A percentile compares a stretch with the other conserved stretches of the same genome.
These are phyloP conservation scores for Corymbia calophylla DNA, from an alignment of 441 rosid genomes.

Conservation along the genomic window DNA sequence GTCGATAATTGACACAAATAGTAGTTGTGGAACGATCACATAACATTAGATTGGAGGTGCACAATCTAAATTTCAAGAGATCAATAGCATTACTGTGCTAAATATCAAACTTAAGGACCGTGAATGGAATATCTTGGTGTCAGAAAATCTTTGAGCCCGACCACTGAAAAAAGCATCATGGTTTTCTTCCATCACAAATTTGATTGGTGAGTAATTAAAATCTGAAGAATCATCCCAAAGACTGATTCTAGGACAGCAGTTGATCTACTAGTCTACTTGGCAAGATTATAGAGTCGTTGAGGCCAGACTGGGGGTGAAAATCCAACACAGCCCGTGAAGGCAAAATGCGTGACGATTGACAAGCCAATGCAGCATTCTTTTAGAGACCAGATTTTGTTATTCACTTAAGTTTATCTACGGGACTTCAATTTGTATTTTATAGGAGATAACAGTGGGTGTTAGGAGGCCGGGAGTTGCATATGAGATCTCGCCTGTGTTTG, in stretches of 20 bases:
- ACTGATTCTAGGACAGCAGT: neutral
- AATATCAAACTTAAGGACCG: neutral
- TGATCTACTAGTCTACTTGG: neutral
- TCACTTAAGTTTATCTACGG: accelerated
- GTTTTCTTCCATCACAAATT: neutral
- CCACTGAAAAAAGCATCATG: neutral
- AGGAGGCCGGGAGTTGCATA: neutral
- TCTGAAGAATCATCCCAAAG: neutral
- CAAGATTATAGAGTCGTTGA: accelerated
- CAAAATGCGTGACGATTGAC: neutral
- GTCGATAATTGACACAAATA: neutral
- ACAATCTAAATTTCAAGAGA: neutral
- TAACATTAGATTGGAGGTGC: neutral
- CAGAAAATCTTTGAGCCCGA: accelerated
- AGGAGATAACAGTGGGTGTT: accelerated
- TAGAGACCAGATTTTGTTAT: neutral
- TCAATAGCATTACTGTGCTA: accelerated
- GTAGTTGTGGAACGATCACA: accelerated
- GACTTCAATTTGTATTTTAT: neutral
- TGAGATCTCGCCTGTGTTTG: neutral
- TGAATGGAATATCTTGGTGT: neutral
- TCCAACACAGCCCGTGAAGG: neutral
- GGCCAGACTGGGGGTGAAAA: neutral
- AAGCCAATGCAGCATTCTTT: neutral
- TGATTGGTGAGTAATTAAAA: neutral